Evolutionary conservation across 2,329 filamentous ascomycete species (phyloP), one percentile per base, ranked within the genome.

Genomic region (Lachnellula arida): DNA sequence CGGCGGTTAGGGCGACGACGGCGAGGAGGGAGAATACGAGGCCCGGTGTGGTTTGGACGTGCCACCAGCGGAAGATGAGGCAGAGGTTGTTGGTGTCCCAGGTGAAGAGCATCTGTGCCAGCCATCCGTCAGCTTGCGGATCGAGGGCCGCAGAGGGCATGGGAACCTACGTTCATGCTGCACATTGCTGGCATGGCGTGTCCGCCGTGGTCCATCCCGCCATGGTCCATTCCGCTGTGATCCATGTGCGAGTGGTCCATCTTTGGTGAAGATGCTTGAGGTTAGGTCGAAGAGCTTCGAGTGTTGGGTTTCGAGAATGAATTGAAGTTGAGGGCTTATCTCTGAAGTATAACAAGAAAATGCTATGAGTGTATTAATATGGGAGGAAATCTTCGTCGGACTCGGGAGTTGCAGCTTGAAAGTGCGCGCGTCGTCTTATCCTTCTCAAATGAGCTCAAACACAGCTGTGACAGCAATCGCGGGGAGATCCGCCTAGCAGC

Each of bases 81-180:
- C 94, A 99, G 62, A 99, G 89, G 75, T 97, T 88, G 55, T 80
- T 83, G 2, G 92, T 93, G 72, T 91, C 85, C 93, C 93, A 99
- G 59, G 91, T 97, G 78, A 99, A 99, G 64, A 97, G 85, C 93
- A 97, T 97, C 91, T 96, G 65, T 5, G 49, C 3, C 12, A 43
- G 35, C 35, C 25, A n/a, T 46, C 46, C 35, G 51, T 50, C 19
- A 51, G 52, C 25, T 46, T 23, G 51, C 12, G 55, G 43, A 46
- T 39, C 22, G 23, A 15, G 14, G 3, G 19, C 19, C 12, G 6
- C 4, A 25, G 12, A 14, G 23, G 25, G 39, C 7, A 46, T 2
- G 42, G n/a, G 6, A 43, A 55, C 86, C 68, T 76, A 93, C 92
- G 74, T 92, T 96, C 91, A 97, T 97, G 74, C 79, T 92, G 81